These are phyloP conservation scores for Kluyveromyces starmeri DNA, from an alignment of 805 yeast genomes.

Conservation along the genomic window DNA sequence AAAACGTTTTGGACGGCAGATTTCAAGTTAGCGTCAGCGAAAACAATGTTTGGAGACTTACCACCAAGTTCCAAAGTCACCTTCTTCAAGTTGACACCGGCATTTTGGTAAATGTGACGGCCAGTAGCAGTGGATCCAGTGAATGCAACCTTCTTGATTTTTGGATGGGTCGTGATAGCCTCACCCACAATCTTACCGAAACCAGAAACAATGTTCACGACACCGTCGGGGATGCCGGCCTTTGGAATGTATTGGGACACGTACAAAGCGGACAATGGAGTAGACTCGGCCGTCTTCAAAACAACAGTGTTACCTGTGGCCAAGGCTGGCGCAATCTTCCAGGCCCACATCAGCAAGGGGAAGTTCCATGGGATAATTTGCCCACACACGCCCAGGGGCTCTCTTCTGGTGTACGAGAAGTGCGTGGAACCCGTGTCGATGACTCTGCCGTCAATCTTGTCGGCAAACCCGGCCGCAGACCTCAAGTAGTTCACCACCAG, in stretches of 20 bases:
- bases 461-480: slow-evolving; percentile 88
- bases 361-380: slow-evolving; percentile 97
- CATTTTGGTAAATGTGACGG: slow-evolving; percentile 67
- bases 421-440: slow-evolving; percentile 68
- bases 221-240: slow-evolving; percentile 91
- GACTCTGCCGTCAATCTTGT: slow-evolving; percentile 69
- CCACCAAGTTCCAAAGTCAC: slow-evolving; percentile 95
- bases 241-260: slow-evolving; percentile 60
- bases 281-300: slow-evolving; percentile 84
- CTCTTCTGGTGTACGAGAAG: slow-evolving; percentile 73
- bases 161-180: slow-evolving; percentile 67
- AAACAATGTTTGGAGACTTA: slow-evolving; percentile 86
- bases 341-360: slow-evolving; percentile 87
- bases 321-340: slow-evolving; percentile 91
- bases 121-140: slow-evolving; percentile 95
- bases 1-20: slow-evolving; percentile 68
- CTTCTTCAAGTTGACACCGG: slow-evolving; percentile 78
- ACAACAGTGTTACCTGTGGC: slow-evolving; percentile 87
- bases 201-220: slow-evolving; percentile 79
- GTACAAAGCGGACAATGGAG: slow-evolving; percentile 81
- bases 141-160: slow-evolving; percentile 83
- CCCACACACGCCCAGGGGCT: slow-evolving; percentile 92
- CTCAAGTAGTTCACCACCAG: slow-evolving; percentile 62
- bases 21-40: slow-evolving; percentile 75
- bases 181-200: slow-evolving; percentile 80